phyloP scores from a whole-genome alignment of 2,329 filamentous ascomycete genomes.

The Aphanoascus verrucosus region DNA sequence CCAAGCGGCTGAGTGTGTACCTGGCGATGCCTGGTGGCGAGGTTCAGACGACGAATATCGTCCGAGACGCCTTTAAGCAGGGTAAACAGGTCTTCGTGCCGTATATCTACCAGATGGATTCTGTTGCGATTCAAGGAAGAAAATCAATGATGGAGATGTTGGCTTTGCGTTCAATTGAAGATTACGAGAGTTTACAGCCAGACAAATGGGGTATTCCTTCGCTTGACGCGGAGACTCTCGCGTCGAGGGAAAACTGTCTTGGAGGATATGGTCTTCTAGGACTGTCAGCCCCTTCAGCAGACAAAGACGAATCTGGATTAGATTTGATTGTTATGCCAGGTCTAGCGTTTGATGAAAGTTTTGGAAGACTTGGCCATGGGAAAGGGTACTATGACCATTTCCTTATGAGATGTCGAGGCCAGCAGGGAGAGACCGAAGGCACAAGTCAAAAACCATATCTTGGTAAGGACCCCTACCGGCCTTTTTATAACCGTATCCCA shows the following conservation, averaged over 20 bases:
- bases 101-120: slow-evolving; percentile 59
- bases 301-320: slow-evolving; percentile 40
- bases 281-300: slow-evolving; percentile 7
- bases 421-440: slow-evolving; percentile 21
- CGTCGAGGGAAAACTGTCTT: slow-evolving; percentile 60
- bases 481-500: neutral
- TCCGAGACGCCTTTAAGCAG: slow-evolving; percentile 62
- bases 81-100: slow-evolving; percentile 88
- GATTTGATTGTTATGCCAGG: slow-evolving; percentile 88
- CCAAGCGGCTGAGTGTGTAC: slow-evolving; percentile 71
- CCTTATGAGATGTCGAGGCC: slow-evolving; percentile 58
- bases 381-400: slow-evolving; percentile 97
- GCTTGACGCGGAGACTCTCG: slow-evolving; percentile 54
- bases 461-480: slow-evolving; percentile 36
- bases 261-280: slow-evolving; percentile 46
- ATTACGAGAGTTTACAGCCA: slow-evolving; percentile 64
- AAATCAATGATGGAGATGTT: slow-evolving; percentile 92
- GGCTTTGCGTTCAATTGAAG: slow-evolving; percentile 56
- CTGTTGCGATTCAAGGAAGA: slow-evolving; percentile 30
- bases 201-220: slow-evolving; percentile 97
- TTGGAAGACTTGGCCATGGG: slow-evolving; percentile 78
- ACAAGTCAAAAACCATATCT: slow-evolving; percentile 45
- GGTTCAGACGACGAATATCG: slow-evolving; percentile 71
- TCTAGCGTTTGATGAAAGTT: slow-evolving; percentile 70
- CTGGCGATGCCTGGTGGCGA: slow-evolving; percentile 86